These are phyloP conservation scores for Artomyces pyxidatus DNA, from an alignment of 768 basidiomycete species.

Conservation along the genomic window DNA sequence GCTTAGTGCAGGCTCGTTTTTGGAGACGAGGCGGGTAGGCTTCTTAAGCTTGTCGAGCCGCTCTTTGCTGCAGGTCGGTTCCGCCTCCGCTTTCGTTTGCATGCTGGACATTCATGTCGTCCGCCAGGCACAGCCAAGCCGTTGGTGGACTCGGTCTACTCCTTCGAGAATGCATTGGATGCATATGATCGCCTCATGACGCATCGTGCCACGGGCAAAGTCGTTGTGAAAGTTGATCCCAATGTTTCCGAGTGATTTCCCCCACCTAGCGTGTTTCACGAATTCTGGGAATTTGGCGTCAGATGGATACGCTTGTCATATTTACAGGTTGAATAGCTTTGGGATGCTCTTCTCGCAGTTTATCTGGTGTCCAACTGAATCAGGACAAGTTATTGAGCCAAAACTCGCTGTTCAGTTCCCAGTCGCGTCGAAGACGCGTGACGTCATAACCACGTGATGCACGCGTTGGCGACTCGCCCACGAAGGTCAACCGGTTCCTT, in stretches of 20 bases:
- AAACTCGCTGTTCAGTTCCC: no score
- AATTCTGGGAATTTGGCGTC: no score
- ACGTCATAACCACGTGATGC: background rate
- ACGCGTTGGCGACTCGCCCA: background rate
- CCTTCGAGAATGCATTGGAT: constrained; percentile 45
- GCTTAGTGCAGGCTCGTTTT: no score
- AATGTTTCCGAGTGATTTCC: no score
- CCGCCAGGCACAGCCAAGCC: constrained; percentile 42
- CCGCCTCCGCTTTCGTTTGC: background rate
- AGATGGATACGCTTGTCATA: no score
- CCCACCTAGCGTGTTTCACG: no score
- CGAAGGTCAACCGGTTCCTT: background rate
- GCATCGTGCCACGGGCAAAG: constrained; percentile 52
- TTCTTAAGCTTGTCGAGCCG: constrained; percentile 23
- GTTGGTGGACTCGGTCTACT: constrained; percentile 49
- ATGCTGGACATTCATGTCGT: background rate
- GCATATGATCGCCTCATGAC: constrained; percentile 59
- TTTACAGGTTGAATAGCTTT: no score
- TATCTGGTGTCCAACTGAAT: no score
- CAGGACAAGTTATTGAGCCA: no score
- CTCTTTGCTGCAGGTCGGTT: constrained; percentile 36
- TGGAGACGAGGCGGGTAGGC: no score
- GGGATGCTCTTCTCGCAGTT: no score
- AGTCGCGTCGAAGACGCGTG: background rate
- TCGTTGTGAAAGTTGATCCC: constrained; percentile 57